Evolutionary conservation across 495 filamentous ascomycete genomes (phyloP).

Genomic region (Penicillium flavigenum): DNA sequence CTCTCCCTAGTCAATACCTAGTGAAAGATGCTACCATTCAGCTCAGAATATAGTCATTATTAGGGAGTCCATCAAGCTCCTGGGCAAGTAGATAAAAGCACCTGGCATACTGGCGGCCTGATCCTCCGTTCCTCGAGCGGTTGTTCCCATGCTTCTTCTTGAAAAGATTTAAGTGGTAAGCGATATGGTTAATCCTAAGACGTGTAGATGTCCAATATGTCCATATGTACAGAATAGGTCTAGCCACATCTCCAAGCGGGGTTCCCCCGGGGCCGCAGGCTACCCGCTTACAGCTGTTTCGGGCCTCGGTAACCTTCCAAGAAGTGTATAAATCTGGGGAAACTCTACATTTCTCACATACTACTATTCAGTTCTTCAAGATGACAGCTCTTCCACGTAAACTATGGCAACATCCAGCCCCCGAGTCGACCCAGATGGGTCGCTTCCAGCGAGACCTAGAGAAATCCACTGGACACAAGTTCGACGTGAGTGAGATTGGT

Average conservation of each 20-base stretch:
- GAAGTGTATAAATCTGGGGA: not conserved
- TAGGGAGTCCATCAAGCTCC: no score
- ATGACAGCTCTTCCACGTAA: slow-evolving; percentile 36
- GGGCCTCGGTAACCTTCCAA: not conserved
- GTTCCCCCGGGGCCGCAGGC: not conserved
- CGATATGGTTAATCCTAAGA: not conserved
- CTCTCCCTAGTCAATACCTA: no score
- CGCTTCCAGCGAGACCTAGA: slow-evolving; percentile 46
- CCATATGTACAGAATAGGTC: not conserved
- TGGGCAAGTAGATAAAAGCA: no score
- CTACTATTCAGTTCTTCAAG: not conserved
- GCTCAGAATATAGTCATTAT: no score
- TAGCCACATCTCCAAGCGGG: not conserved
- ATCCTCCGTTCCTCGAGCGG: no score
- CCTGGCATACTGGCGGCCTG: no score
- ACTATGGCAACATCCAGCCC: slow-evolving; percentile 63
- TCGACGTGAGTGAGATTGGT: slow-evolving; percentile 20
- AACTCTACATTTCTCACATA: no score
- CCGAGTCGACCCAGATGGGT: slow-evolving; percentile 61
- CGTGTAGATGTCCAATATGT: not conserved
- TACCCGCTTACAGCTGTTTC: not conserved
- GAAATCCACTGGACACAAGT: slow-evolving; percentile 17
- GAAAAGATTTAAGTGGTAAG: no score
- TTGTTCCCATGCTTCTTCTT: no score
- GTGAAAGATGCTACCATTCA: no score